phyloP scores from a whole-genome alignment of 2,329 filamentous ascomycete genomes.

The Penicillium sp. region DNA sequence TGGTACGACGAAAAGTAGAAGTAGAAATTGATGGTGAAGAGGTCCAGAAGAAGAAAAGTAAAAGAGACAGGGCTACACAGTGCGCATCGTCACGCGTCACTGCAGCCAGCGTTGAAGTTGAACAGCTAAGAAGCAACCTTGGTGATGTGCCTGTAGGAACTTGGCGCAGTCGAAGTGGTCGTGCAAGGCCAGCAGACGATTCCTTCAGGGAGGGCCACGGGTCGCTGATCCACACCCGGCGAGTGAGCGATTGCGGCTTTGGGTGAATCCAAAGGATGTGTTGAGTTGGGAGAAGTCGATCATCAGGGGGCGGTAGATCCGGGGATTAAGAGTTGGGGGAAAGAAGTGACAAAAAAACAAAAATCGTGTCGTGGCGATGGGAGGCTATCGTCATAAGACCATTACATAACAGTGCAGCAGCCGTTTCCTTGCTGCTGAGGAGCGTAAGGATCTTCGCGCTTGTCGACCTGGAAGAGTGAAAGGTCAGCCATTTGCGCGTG shows the following conservation, averaged over 20 bases:
- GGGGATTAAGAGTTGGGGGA: constrained; percentile 13
- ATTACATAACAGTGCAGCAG: constrained; percentile 94
- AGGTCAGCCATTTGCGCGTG: constrained; percentile 17
- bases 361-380: constrained; percentile 25
- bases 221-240: constrained; percentile 18
- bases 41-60: not conserved
- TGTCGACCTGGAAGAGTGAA: constrained; percentile 64
- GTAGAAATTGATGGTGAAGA: constrained; percentile 9
- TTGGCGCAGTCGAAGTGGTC: constrained; percentile 11
- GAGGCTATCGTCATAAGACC: constrained; percentile 28
- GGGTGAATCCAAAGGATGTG: constrained; percentile 9
- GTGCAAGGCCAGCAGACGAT: constrained; percentile 26
- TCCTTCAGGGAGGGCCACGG: constrained; percentile 14
- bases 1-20: constrained; percentile 21
- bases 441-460: constrained; percentile 96
- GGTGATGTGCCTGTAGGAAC: not conserved
- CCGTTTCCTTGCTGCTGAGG: constrained; percentile 80
- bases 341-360: constrained; percentile 4
- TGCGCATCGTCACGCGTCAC: not conserved
- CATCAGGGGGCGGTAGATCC: constrained; percentile 22
- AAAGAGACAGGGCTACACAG: constrained; percentile 4
- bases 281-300: constrained; percentile 10
- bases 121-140: not conserved
- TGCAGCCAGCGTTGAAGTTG: not conserved
- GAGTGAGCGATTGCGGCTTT: constrained; percentile 17